Percentiles rank a stretch among this genome's conserved stretches.
Evolutionary conservation across 2,329 filamentous ascomycete genomes (phyloP).

Genomic region (Claviceps humidiphila): DNA sequence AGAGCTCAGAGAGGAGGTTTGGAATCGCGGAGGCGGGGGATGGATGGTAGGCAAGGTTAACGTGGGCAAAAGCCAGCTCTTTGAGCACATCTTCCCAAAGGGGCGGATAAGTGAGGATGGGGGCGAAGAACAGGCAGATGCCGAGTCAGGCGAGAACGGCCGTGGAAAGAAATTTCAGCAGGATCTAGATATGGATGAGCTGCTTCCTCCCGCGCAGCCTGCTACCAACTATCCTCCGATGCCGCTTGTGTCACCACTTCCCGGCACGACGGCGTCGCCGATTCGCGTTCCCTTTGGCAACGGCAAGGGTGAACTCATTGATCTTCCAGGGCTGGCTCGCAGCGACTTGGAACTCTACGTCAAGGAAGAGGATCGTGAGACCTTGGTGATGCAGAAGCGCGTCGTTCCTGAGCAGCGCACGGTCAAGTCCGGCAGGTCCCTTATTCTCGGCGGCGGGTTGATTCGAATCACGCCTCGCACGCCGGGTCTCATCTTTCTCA

Average conservation of each 20-base stretch:
- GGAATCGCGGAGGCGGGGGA: slow-evolving; percentile 66
- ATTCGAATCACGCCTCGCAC: slow-evolving; percentile 69
- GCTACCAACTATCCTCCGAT: slow-evolving; percentile 70
- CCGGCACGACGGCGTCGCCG: slow-evolving; percentile 88
- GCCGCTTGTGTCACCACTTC: slow-evolving; percentile 73
- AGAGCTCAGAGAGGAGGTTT: slow-evolving; percentile 74
- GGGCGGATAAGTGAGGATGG: slow-evolving; percentile 33
- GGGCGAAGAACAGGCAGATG: slow-evolving; percentile 1
- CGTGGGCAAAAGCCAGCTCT: slow-evolving; percentile 89
- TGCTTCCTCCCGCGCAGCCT: slow-evolving; percentile 64
- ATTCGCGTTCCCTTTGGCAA: slow-evolving; percentile 85
- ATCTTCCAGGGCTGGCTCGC: slow-evolving; percentile 74
- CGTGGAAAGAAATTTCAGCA: slow-evolving; percentile 2
- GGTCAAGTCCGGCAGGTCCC: slow-evolving; percentile 63
- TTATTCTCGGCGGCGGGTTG: slow-evolving; percentile 67
- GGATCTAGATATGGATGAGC: slow-evolving; percentile 29
- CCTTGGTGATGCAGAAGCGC: slow-evolving; percentile 67
- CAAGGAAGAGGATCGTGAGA: slow-evolving; percentile 46
- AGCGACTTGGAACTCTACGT: slow-evolving; percentile 61
- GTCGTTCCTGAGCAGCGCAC: slow-evolving; percentile 59
- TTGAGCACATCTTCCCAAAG: slow-evolving; percentile 78
- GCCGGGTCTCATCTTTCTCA: slow-evolving; percentile 52
- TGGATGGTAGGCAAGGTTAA: slow-evolving; percentile 99
- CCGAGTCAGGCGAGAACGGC: not conserved
- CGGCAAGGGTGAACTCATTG: slow-evolving; percentile 80